Percentiles rank a stretch among this genome's conserved stretches.
Conservation (phyloP, 2,329 filamentous ascomycete genomes). For the Massarina eburnea region DNA sequence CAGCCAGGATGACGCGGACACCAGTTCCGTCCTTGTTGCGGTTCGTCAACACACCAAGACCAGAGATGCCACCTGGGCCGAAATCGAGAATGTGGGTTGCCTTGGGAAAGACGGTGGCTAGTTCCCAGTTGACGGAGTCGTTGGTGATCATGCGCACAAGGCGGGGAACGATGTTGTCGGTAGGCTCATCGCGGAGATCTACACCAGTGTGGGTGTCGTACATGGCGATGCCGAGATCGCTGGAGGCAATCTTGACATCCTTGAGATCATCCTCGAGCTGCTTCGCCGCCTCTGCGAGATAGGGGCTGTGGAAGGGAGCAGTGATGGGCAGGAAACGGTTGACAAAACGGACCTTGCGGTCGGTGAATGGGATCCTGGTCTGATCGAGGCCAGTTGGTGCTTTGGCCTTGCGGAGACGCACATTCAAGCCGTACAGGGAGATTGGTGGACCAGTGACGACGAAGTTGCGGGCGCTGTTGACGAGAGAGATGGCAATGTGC, state of each 20-base stretch:
- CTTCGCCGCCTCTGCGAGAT: conserved; percentile 78
- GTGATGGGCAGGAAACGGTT: conserved; percentile 98
- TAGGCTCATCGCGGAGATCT: conserved; percentile 71
- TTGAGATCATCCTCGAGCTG: conserved; percentile 87
- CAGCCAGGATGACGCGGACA: conserved; percentile 92
- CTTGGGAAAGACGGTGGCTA: conserved; percentile 83
- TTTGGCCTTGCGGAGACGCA: conserved; percentile 94
- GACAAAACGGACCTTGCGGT: conserved; percentile 94
- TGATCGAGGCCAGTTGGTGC: conserved; percentile 97
- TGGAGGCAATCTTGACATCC: conserved; percentile 73
- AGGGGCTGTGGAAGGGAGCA: conserved; percentile 96
- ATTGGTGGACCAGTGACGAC: conserved; percentile 96
- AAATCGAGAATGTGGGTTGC: conserved; percentile 97
- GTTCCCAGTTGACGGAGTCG: conserved; percentile 94
- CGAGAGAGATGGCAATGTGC: conserved; percentile 91
- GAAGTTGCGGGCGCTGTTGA: conserved; percentile 96
- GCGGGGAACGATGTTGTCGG: conserved; percentile 78
- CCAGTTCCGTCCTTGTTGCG: conserved; percentile 99
- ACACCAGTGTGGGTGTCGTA: conserved; percentile 79
- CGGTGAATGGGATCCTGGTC: conserved; percentile 88
- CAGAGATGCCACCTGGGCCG: conserved; percentile 93
- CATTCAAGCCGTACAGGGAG: conserved; percentile 92
- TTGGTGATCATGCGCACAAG: conserved; percentile 92
- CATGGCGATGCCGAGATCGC: conserved; percentile 77
- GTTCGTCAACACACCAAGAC: conserved; percentile 92